Percentiles rank a stretch among this genome's conserved stretches.
phyloP scores from a whole-genome alignment of 2,329 filamentous ascomycete species.

The Exophiala phaeomuriformis region DNA sequence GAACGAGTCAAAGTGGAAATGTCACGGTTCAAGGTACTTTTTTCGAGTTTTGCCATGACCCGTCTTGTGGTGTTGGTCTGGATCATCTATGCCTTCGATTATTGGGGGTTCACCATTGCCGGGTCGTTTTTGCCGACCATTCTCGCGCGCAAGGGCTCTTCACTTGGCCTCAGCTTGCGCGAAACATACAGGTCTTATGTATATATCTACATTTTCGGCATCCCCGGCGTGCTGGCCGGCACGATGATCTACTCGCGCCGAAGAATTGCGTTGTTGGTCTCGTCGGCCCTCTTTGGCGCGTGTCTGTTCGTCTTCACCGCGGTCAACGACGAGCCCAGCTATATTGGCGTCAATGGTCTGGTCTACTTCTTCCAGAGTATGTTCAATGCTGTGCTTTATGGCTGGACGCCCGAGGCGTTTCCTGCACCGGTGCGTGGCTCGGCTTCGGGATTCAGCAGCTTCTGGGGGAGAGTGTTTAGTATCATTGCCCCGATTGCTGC shows the following conservation, averaged over 20 bases:
- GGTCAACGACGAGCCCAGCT: conserved; percentile 41
- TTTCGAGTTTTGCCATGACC: conserved; percentile 37
- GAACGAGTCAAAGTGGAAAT: conserved; percentile 37
- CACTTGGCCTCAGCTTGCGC: conserved; percentile 23
- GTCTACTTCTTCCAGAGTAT: conserved; percentile 49
- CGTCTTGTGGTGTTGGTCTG: conserved; percentile 44
- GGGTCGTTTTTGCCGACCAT: conserved; percentile 38
- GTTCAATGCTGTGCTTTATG: conserved; percentile 48
- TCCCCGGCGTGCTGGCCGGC: conserved; percentile 34
- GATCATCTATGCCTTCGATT: conserved; percentile 45
- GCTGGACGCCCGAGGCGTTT: conserved; percentile 48
- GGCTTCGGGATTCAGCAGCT: conserved; percentile 50
- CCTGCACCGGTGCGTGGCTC: conserved; percentile 47
- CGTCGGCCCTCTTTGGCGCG: conserved; percentile 40
- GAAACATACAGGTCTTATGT: conserved; percentile 33
- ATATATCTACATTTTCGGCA: conserved; percentile 33
- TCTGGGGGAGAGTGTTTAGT: conserved; percentile 52
- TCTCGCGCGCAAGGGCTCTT: conserved; percentile 29
- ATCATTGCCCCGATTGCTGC: conserved; percentile 53
- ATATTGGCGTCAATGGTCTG: conserved; percentile 46
- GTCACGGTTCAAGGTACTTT: conserved; percentile 40
- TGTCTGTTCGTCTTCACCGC: conserved; percentile 38
- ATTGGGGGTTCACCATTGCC: conserved; percentile 25
- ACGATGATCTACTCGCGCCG: conserved; percentile 41
- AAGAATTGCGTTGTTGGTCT: conserved; percentile 39